These are phyloP conservation scores for Candida nitratophila DNA, from an alignment of 805 yeast species.

Conservation along the genomic window DNA sequence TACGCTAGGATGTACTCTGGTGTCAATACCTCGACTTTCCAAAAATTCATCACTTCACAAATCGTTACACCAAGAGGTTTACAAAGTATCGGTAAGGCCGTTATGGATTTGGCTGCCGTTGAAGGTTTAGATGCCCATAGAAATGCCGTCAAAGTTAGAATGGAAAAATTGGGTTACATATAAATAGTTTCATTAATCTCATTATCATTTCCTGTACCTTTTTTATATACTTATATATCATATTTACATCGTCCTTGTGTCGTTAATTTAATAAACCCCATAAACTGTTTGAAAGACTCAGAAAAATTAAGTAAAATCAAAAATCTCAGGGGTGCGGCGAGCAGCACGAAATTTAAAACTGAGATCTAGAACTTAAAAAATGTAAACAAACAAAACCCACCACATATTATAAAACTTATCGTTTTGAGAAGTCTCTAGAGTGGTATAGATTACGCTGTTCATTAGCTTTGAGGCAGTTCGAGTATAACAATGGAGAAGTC, in stretches of 20 bases:
- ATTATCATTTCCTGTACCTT: neutral
- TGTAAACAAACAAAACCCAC: no score
- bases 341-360: neutral
- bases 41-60: slow-evolving; percentile 91
- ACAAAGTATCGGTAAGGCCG: slow-evolving; percentile 87
- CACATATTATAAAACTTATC: no score
- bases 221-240: neutral
- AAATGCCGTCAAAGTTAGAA: slow-evolving; percentile 91
- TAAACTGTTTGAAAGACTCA: no score
- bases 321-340: neutral
- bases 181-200: neutral
- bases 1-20: slow-evolving; percentile 97
- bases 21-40: slow-evolving; percentile 92
- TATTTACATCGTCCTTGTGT: no score
- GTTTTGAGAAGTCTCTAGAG: no score
- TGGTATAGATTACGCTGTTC: no score
- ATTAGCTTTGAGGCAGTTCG: no score
- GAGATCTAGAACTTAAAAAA: neutral
- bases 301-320: no score
- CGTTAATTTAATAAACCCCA: no score
- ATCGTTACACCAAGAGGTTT: slow-evolving; percentile 83
- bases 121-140: slow-evolving; percentile 98
- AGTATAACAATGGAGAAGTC: neutral
- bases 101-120: slow-evolving; percentile 89
- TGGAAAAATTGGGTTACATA: slow-evolving; percentile 62